These are phyloP conservation scores for Eimeria falciformis DNA, from an alignment of 169 alveolate genomes.

Conservation along the genomic window DNA sequence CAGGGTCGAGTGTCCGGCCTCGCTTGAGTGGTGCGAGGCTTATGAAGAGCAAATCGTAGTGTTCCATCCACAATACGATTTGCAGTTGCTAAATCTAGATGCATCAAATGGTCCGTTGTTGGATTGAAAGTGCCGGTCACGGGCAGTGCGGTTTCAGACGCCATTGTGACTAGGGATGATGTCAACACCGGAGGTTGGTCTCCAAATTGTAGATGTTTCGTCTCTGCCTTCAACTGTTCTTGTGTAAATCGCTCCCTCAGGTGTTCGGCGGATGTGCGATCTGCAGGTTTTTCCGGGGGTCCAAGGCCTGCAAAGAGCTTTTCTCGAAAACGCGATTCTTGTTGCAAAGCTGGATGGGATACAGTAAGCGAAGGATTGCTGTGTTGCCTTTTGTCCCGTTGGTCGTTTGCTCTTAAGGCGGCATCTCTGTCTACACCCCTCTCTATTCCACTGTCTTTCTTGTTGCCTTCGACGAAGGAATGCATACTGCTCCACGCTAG, in stretches of 20 bases:
- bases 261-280: not conserved
- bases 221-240: not conserved
- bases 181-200: too few species aligned
- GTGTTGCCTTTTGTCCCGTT: too few species aligned
- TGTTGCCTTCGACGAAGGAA: too few species aligned
- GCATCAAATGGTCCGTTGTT: not conserved
- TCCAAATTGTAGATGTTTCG: too few species aligned
- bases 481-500: too few species aligned
- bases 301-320: not conserved
- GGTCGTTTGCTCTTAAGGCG: too few species aligned
- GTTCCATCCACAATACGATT: slow-evolving; percentile 45
- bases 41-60: slow-evolving; percentile 34
- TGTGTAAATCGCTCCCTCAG: not conserved
- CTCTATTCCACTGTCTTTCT: too few species aligned
- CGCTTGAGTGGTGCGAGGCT: not conserved
- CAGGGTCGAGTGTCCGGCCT: not conserved
- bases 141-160: slow-evolving; percentile 12
- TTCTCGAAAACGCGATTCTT: not conserved
- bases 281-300: not conserved
- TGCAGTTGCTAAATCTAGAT: slow-evolving; percentile 2
- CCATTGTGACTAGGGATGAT: not conserved
- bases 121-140: not conserved
- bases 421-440: too few species aligned
- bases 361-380: too few species aligned
- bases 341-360: too few species aligned